Conservation (phyloP, 2,329 filamentous ascomycete species). For the Colletotrichum orbiculare region DNA sequence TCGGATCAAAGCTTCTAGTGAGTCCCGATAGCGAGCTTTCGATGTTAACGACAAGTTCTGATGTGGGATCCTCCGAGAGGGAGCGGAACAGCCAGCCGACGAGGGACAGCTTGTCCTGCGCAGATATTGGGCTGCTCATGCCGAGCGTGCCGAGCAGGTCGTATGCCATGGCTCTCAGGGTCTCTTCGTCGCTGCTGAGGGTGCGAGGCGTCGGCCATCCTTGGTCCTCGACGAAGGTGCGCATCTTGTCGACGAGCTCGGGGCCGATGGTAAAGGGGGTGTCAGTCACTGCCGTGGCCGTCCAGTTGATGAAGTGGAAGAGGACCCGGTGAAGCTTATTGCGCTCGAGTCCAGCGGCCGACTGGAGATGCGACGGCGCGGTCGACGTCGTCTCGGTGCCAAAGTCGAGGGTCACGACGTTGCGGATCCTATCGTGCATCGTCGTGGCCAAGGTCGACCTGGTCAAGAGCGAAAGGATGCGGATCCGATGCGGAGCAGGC, state of each 20-base stretch:
- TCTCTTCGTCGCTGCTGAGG: constrained; percentile 59
- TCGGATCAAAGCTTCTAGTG: constrained; percentile 56
- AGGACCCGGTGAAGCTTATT: constrained; percentile 84
- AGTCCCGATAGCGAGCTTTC: constrained; percentile 88
- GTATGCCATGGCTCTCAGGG: constrained; percentile 82
- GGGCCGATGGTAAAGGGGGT: constrained; percentile 74
- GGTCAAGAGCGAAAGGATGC: constrained; percentile 79
- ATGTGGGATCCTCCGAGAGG: constrained; percentile 80
- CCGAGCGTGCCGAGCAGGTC: constrained; percentile 89
- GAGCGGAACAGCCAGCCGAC: constrained; percentile 84
- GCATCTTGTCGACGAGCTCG: constrained; percentile 75
- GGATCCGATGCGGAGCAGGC: constrained; percentile 79
- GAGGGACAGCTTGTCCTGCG: constrained; percentile 66
- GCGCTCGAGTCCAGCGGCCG: constrained; percentile 74
- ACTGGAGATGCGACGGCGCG: constrained; percentile 42
- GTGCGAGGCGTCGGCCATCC: constrained; percentile 82
- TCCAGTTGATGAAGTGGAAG: constrained; percentile 88
- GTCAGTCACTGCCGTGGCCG: constrained; percentile 75
- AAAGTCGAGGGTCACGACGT: constrained; percentile 76
- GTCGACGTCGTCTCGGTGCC: constrained; percentile 27
- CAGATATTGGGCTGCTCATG: constrained; percentile 68
- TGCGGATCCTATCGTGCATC: constrained; percentile 74
- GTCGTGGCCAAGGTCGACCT: constrained; percentile 81
- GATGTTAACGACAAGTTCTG: constrained; percentile 84
- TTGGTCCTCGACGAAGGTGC: constrained; percentile 79